phyloP scores from a whole-genome alignment of 768 basidiomycete species.

The Suillus occidentalis region DNA sequence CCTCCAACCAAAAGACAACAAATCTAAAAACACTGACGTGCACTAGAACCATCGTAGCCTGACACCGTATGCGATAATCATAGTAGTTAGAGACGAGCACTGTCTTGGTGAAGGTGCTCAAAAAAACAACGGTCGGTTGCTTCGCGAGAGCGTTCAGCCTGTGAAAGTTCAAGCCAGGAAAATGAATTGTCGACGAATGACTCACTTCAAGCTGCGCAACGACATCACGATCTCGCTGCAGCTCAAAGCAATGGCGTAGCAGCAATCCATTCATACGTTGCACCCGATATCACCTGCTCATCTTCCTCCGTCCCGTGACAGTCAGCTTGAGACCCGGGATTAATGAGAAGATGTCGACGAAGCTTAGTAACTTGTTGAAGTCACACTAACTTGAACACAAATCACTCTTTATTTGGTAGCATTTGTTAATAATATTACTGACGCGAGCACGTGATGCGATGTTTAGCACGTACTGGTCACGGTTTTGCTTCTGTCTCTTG shows the following conservation, averaged over 20 bases:
- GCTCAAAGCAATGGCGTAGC: slow-evolving; percentile 79
- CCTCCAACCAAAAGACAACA: slow-evolving; percentile 12
- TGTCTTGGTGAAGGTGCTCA: slow-evolving; percentile 90
- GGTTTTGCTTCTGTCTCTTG: no score
- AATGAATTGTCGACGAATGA: slow-evolving; percentile 4
- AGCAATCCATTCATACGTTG: slow-evolving; percentile 99
- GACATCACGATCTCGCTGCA: slow-evolving; percentile 94
- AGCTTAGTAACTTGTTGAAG: no score
- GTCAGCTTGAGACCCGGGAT: no score
- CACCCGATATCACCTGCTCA: slow-evolving; percentile 88
- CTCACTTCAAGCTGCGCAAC: slow-evolving; percentile 94
- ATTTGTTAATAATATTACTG: no score
- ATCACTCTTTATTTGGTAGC: no score
- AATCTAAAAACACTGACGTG: slow-evolving; percentile 51
- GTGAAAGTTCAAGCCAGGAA: slow-evolving; percentile 13
- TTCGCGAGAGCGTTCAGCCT: slow-evolving; percentile 90
- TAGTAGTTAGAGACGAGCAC: slow-evolving; percentile 95
- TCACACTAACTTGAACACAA: no score
- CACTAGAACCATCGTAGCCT: slow-evolving; percentile 85
- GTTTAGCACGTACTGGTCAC: no score
- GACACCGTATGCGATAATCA: slow-evolving; percentile 92
- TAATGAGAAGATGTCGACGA: no score
- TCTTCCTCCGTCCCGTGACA: slow-evolving; percentile 99
- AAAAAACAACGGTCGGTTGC: slow-evolving; percentile 81
- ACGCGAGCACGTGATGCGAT: no score